Base-by-base conservation (phyloP, 441 rosid genomes). In the Francoa sonchifolia region DNA sequence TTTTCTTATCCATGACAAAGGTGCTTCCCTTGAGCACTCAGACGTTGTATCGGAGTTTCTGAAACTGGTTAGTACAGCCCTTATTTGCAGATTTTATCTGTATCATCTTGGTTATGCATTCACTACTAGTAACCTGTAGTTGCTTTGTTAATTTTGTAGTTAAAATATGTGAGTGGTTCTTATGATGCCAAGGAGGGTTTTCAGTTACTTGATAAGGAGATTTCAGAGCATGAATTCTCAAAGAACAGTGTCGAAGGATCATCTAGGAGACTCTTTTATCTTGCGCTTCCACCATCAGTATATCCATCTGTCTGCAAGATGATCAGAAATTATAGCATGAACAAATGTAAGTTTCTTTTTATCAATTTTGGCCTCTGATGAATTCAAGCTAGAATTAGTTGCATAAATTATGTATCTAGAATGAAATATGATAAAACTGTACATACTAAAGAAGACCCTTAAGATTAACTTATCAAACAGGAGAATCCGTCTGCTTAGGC, bases 281-380 rank as follows among this genome's bases (percentile, higher is more conserved):
- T 87, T 42, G 99, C 99, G 53, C 97, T 92, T 52, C 99, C 99
- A 0, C 96, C 99, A 5, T 83, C 99, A 17, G 92, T 92, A 11
- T 92, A 92, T 68, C 99, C 97, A 33, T 46, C 82, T 61, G 99
- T 87, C 32, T 66, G 78, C 82, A 81, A 58, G 74, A 81, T 92
- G 99, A 87, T 92, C 61, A 75, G 59, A 53, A 47, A 55, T 22
- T 83, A 66, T 35, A 86, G 95, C 77, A 81, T 67, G 83, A 80
- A 83, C 63, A 83, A 72, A 71, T 81, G 99, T 81, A 74, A 71
- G 76, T 48, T 47, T 54, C 32, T 19, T 39, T 36, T 10, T 35
- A 15, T 8, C 27, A n/a, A 14, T 21, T 41, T 29, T 19, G 14
- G 37, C 21, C 32, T 48, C 14, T 6, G 11, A 37, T 19, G 26